Evolutionary conservation across 495 filamentous ascomycete species (phyloP).

Genomic region (Aspergillus haitiensis): DNA sequence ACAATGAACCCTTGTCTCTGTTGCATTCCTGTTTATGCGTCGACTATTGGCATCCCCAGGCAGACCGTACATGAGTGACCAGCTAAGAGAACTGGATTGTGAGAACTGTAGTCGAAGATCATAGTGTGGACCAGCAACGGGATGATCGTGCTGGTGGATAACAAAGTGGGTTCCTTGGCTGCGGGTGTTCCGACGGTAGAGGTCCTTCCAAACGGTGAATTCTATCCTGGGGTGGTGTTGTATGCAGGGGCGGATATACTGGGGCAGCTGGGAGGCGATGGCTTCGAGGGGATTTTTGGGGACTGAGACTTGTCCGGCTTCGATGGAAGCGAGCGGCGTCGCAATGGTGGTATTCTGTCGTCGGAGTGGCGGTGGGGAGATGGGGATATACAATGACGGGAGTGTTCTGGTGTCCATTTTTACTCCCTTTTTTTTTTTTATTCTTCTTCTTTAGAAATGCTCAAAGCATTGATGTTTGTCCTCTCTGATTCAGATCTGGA

Average conservation of each 20-base stretch:
- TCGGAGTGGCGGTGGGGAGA: background rate
- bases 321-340: slow-evolving; percentile 48
- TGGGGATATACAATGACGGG: background rate
- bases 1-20: slow-evolving; percentile 66
- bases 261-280: slow-evolving; percentile 47
- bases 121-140: slow-evolving; percentile 62
- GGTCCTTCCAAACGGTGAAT: slow-evolving; percentile 46
- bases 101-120: slow-evolving; percentile 69
- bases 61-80: slow-evolving; percentile 66
- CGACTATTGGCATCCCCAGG: slow-evolving; percentile 63
- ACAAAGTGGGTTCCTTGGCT: slow-evolving; percentile 59
- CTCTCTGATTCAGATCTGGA: too few relatives aligned
- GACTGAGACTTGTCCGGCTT: slow-evolving; percentile 55
- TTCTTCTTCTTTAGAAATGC: too few relatives aligned
- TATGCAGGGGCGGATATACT: slow-evolving; percentile 16
- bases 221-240: slow-evolving; percentile 38
- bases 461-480: too few relatives aligned
- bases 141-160: slow-evolving; percentile 70
- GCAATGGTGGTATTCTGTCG: background rate
- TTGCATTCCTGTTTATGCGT: slow-evolving; percentile 60
- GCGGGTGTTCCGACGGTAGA: slow-evolving; percentile 55
- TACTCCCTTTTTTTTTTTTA: too few relatives aligned
- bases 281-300: slow-evolving; percentile 51
- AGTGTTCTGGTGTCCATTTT: too few relatives aligned
- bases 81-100: slow-evolving; percentile 60